These are phyloP conservation scores for Solanum lignicaule DNA, from an alignment of 257 asterid species.

Conservation along the genomic window DNA sequence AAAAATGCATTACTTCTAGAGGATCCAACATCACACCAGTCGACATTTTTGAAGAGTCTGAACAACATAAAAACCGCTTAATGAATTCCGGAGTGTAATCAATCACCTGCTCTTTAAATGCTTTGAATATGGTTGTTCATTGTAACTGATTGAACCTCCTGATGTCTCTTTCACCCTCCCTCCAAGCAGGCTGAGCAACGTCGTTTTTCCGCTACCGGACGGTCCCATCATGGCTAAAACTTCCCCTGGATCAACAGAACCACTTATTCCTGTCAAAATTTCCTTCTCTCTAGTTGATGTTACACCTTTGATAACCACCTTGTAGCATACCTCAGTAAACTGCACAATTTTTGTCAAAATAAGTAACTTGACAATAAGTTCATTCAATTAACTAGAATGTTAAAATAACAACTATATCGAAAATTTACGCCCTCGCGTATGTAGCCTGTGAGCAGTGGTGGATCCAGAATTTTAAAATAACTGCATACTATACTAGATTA, in stretches of 20 bases:
- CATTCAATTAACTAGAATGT: not conserved
- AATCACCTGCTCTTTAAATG: slow-evolving; percentile 69
- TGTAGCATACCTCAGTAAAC: slow-evolving; percentile 82
- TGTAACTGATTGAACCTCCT: slow-evolving; percentile 67
- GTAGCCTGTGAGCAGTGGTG: not conserved
- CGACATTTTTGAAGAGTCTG: not conserved
- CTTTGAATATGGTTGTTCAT: slow-evolving; percentile 72
- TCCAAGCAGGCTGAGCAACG: slow-evolving; percentile 74
- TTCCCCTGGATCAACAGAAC: slow-evolving; percentile 85
- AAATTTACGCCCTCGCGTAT: not conserved
- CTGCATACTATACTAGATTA: not conserved
- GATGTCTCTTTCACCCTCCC: slow-evolving; percentile 51
- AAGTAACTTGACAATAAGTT: not conserved
- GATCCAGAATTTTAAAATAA: not conserved
- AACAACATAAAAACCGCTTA: not conserved
- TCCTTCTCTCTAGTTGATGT: slow-evolving; percentile 67
- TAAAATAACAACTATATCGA: not conserved
- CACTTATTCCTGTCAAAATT: slow-evolving; percentile 67
- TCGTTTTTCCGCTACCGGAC: slow-evolving; percentile 95
- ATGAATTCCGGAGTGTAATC: not conserved
- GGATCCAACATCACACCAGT: not conserved
- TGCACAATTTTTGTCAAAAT: slow-evolving; percentile 24
- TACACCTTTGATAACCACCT: slow-evolving; percentile 60
- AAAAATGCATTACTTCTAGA: not conserved
- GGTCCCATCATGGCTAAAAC: slow-evolving; percentile 98